Conservation (phyloP, 495 filamentous ascomycete genomes). For the Penicillium lagena region DNA sequence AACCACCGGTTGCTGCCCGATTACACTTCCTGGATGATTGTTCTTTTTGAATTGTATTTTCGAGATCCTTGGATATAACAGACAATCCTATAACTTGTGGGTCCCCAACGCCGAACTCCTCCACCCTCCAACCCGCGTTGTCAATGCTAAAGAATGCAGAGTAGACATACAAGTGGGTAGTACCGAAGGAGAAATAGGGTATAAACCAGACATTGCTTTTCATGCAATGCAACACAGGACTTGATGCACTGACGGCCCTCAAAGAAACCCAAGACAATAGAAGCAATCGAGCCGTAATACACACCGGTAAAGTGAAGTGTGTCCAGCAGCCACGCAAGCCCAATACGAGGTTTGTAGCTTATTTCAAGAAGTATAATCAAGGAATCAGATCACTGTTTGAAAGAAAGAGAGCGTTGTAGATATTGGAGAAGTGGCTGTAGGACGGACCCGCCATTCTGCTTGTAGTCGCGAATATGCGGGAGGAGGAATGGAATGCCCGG, state of each 20-base stretch:
- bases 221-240: no score
- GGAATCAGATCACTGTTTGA: background rate
- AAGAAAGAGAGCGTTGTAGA: slow-evolving; percentile 8
- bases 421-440: slow-evolving; percentile 26
- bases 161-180: background rate
- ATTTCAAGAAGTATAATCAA: no score
- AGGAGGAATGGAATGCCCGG: slow-evolving; percentile 37
- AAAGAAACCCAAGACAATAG: background rate
- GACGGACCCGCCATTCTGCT: slow-evolving; percentile 22
- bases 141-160: background rate
- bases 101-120: background rate
- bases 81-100: background rate
- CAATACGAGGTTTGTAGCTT: background rate
- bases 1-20: no score
- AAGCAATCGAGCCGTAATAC: background rate
- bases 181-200: no score
- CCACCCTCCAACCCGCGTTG: background rate
- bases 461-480: slow-evolving; percentile 31
- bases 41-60: no score
- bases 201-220: no score
- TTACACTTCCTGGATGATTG: no score
- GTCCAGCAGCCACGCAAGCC: background rate
- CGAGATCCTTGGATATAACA: no score
- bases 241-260: background rate
- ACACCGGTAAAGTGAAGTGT: background rate